Base-by-base conservation (phyloP, 371 early-diverging fungal species). In the Phascolomyces articulosus region DNA sequence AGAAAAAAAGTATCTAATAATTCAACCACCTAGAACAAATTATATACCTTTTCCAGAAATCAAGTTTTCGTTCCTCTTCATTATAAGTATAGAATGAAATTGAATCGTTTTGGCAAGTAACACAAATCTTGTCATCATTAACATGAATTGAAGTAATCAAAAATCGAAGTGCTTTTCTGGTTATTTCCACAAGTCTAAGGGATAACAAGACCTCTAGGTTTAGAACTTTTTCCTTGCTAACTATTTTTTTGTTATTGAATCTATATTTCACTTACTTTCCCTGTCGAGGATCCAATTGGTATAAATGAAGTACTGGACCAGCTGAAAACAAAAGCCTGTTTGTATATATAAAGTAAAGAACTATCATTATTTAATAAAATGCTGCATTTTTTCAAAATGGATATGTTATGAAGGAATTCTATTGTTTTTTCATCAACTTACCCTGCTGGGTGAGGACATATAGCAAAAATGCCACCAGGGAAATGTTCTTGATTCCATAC, bases 401-500 rank as follows among this genome's bases (percentile, higher is more conserved):
- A n/a, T n/a, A n/a, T n/a, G n/a, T n/a, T n/a, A n/a, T n/a, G n/a
- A n/a, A n/a, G n/a, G n/a, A n/a, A n/a, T n/a, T n/a, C n/a, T n/a
- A n/a, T n/a, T n/a, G n/a, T n/a, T n/a, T n/a, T n/a, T n/a, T n/a
- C n/a, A n/a, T n/a, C n/a, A n/a, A n/a, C 29, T 68, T 80, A 80
- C 81, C 75, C 74, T 28, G 67, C 68, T 23, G 78, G 58, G 65
- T 78, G 77, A n/a, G 76, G 77, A 67, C 81, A 75, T 1, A 81
- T 72, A 16, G 77, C 68, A 58, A 66, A 68, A 2, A 81, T 75
- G 16, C 77, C 78, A 16, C 74, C 78, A 2, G 71, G 71, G n/a
- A 74, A 44, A 20, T 67, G 62, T 15, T 76, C 73, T 40, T 76
- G 60, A 15, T 64, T 65, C 77, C 75, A 75, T 28, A 78, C 73